Evolutionary conservation across 192 early-diverging fungal genomes (phyloP).

Genomic region (Umbelopsis sp.): DNA sequence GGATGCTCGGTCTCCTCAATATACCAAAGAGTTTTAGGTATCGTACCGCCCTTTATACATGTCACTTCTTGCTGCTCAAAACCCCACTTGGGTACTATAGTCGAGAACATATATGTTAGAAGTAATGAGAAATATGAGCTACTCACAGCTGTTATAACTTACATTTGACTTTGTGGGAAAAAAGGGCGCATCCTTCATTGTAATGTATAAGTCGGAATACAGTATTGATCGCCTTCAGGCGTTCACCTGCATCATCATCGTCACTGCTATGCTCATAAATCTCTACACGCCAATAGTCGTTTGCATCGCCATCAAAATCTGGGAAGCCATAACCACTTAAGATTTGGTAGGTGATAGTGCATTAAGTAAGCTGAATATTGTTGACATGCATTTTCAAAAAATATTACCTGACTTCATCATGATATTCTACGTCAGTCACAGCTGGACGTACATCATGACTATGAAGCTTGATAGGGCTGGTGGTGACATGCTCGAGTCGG

Average conservation of each 20-base stretch:
- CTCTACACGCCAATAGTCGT: conserved; percentile 91
- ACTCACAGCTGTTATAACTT: not conserved
- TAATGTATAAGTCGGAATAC: conserved; percentile 78
- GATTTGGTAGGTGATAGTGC: not conserved
- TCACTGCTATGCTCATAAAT: conserved; percentile 61
- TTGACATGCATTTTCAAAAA: not conserved
- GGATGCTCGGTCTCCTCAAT: conserved; percentile 67
- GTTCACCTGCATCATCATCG: conserved; percentile 50
- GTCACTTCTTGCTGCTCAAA: conserved; percentile 92
- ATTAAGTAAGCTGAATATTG: not conserved
- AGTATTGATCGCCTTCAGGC: conserved; percentile 62
- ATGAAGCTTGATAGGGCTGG: conserved; percentile 64
- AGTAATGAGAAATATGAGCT: too few species aligned
- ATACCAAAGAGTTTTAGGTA: conserved; percentile 76
- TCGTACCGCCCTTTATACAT: conserved; percentile 81
- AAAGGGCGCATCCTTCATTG: conserved; percentile 78
- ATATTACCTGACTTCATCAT: conserved; percentile 67
- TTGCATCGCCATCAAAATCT: conserved; percentile 82
- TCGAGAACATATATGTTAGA: not conserved
- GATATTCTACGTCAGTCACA: conserved; percentile 69
- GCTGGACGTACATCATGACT: conserved; percentile 73
- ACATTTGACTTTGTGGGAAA: conserved; percentile 69
- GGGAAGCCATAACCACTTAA: conserved; percentile 67
- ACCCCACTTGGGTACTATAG: conserved; percentile 85
- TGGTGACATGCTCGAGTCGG: conserved; percentile 70